Percentiles rank a stretch among this genome's conserved stretches.
phyloP scores from a whole-genome alignment of 2,329 filamentous ascomycete genomes.

The Arthrobotrys pseudoclavata region DNA sequence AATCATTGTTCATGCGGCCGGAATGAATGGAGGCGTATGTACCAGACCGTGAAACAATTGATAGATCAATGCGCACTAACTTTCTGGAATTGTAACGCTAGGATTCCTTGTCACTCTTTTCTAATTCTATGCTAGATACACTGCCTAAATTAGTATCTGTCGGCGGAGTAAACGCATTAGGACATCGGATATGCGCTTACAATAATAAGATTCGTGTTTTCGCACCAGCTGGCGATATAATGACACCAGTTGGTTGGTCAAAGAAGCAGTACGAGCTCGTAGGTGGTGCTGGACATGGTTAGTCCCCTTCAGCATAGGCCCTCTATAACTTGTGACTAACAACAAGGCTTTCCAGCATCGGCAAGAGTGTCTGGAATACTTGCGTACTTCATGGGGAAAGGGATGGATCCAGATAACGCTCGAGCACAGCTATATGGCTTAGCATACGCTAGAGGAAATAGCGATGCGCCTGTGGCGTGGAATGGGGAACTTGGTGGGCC shows the following conservation, averaged over 20 bases:
- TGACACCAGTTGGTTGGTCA: conserved; percentile 29
- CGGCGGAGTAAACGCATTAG: conserved; percentile 26
- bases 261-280: conserved; percentile 27
- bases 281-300: conserved; percentile 24
- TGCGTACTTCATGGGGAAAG: conserved; percentile 46
- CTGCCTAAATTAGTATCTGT: conserved; percentile 32
- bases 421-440: conserved; percentile 9
- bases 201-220: not conserved
- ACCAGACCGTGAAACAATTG: too few species aligned
- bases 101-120: not conserved
- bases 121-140: not conserved
- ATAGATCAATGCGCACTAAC: too few species aligned
- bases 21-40: conserved; percentile 7
- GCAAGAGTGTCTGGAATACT: conserved; percentile 43
- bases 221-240: conserved; percentile 20
- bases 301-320: not conserved
- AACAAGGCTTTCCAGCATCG: conserved; percentile 4
- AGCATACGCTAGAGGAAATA: conserved; percentile 20
- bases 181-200: not conserved
- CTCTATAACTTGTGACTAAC: not conserved
- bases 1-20: conserved; percentile 1
- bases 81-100: not conserved
- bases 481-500: conserved; percentile 27
- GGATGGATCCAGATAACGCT: not conserved
- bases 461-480: conserved; percentile 33